Conservation (phyloP, 2,329 filamentous ascomycete genomes). For the Cladosporium sp. region DNA sequence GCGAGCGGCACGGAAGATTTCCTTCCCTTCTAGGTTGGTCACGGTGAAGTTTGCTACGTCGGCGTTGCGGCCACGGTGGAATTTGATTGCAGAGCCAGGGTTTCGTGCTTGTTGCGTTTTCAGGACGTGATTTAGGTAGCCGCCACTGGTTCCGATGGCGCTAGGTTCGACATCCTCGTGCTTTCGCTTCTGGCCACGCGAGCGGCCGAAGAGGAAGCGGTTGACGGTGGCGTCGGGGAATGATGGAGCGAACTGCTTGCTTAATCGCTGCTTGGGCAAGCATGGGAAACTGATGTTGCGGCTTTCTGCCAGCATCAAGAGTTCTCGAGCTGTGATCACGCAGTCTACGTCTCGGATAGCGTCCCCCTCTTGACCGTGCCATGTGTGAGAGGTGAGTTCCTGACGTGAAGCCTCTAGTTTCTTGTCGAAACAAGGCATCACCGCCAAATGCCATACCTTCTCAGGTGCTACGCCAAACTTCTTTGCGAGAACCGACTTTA, state of each 20-base stretch:
- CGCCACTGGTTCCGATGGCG: slow-evolving; percentile 73
- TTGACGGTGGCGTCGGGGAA: slow-evolving; percentile 73
- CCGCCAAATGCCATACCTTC: slow-evolving; percentile 86
- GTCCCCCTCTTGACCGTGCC: slow-evolving; percentile 34
- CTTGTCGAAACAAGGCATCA: slow-evolving; percentile 99
- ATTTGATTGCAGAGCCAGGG: slow-evolving; percentile 67
- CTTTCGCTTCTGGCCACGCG: slow-evolving; percentile 38
- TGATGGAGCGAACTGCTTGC: slow-evolving; percentile 42
- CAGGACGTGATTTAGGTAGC: slow-evolving; percentile 82
- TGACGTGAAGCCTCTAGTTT: slow-evolving; percentile 93
- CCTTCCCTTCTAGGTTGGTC: slow-evolving; percentile 41
- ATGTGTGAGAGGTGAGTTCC: slow-evolving; percentile 66
- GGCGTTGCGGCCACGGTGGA: slow-evolving; percentile 74
- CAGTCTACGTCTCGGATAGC: slow-evolving; percentile 88
- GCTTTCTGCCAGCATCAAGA: slow-evolving; percentile 82
- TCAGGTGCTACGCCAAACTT: slow-evolving; percentile 67
- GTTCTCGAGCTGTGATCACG: slow-evolving; percentile 93
- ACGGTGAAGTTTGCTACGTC: slow-evolving; percentile 87
- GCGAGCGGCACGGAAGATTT: slow-evolving; percentile 72
- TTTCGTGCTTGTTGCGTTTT: slow-evolving; percentile 66
- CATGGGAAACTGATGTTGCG: slow-evolving; percentile 72
- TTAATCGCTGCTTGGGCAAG: slow-evolving; percentile 58
- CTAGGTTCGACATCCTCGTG: slow-evolving; percentile 35
- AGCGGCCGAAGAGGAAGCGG: slow-evolving; percentile 68
- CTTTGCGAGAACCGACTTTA: slow-evolving; percentile 80